phyloP scores from a whole-genome alignment of 768 basidiomycete species.

The Lepiota venenata region DNA sequence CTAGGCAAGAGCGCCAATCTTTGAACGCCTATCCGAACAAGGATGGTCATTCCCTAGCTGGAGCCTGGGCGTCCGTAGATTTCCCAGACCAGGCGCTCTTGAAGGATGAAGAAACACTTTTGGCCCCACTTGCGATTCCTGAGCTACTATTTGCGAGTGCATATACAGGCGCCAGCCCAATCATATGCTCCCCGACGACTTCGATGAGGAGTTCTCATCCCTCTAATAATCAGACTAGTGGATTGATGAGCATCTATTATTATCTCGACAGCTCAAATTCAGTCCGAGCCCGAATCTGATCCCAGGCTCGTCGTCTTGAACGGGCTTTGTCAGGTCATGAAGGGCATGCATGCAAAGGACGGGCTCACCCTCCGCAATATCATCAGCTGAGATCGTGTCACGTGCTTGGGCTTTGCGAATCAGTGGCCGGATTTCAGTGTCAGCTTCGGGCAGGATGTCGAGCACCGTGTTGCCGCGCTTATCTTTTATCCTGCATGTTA shows the following conservation, averaged over 20 bases:
- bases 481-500: conserved; percentile 58
- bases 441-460: conserved; percentile 53
- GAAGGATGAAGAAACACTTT: too few species aligned
- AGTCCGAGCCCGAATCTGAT: conserved; percentile 20
- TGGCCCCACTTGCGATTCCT: too few species aligned
- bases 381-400: conserved; percentile 47
- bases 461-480: conserved; percentile 56
- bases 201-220: too few species aligned
- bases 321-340: conserved; percentile 9
- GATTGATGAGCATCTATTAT: not conserved
- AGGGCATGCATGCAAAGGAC: not conserved
- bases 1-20: too few species aligned
- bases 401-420: conserved; percentile 55
- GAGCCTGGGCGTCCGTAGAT: too few species aligned
- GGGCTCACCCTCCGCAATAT: conserved; percentile 61
- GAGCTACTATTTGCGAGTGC: too few species aligned
- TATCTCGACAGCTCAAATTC: not conserved
- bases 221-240: too few species aligned
- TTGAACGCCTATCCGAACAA: too few species aligned
- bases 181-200: too few species aligned
- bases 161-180: too few species aligned
- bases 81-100: too few species aligned
- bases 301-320: conserved; percentile 23
- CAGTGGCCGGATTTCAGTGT: conserved; percentile 44
- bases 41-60: too few species aligned